Evolutionary conservation across 2,329 filamentous ascomycete species (phyloP), one percentile per base, ranked within the genome.

Genomic region (Aspergillus ibericus): DNA sequence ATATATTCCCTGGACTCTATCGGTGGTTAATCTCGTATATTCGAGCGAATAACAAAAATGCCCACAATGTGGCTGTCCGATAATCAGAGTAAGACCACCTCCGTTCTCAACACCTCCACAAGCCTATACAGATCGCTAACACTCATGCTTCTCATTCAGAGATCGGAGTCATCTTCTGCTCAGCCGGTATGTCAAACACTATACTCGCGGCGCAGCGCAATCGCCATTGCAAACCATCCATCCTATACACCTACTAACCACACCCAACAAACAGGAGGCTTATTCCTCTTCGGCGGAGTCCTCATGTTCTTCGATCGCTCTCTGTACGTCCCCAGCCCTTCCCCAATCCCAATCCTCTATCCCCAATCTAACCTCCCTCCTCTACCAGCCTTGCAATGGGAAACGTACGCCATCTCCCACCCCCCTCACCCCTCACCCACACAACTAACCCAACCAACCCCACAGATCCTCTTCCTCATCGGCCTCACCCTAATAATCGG

Each of bases 261-360:
- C 62, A n/a, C 40, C 20, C 61, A 52, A 38, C n/a, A 40, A 48
- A 42, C 74, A 96, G 93, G 93, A 76, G 92, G 90, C 66, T 88
- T 98, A 82, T 99, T 99, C 83, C 86, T 99, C 58, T 85, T 97
- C 73, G 91, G 92, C 72, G 95, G 95, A 61, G 91, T 99, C 9
- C 84, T 99, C 78, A 85, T 99, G 78, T 98, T 99, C 81, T 99
- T 99, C 81, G 95, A 99, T 79, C 87, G 95, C 65, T 91, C 95
- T 71, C 93, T 98, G 91, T 93, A 81, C 72, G 88, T 82, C 29
- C 16, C 12, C 42, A n/a, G n/a, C n/a, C 15, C 36, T 15, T n/a
- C 32, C 2, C 2, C 35, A 27, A 40, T 16, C 49, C 9, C n/a
- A 7, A 20, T 12, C 7, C 16, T 9, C 36, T 10, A 25, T 22